Evolutionary conservation across 2,329 filamentous ascomycete genomes (phyloP).

Genomic region (Colletotrichum falcatum): DNA sequence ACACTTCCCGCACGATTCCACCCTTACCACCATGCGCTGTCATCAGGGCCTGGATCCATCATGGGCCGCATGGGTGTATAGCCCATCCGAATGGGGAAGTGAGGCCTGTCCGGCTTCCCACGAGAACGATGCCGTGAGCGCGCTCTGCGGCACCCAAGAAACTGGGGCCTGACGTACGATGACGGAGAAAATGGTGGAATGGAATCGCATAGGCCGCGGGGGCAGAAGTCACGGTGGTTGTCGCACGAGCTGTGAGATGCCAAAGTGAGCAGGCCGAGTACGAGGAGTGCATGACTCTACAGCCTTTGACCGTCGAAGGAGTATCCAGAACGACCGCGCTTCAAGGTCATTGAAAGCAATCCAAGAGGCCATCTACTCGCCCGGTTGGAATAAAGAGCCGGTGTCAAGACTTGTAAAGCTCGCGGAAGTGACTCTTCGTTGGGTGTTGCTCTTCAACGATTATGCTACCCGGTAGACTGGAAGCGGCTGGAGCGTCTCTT

Average conservation of each 20-base stretch:
- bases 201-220: slow-evolving; percentile 32
- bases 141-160: slow-evolving; percentile 26
- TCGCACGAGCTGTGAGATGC: slow-evolving; percentile 24
- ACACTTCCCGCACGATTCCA: slow-evolving; percentile 53
- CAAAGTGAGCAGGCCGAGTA: slow-evolving; percentile 16
- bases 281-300: slow-evolving; percentile 4
- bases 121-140: slow-evolving; percentile 17
- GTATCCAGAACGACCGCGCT: not conserved
- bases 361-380: not conserved
- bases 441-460: slow-evolving; percentile 6
- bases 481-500: slow-evolving; percentile 33
- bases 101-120: slow-evolving; percentile 28
- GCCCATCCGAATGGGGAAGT: slow-evolving; percentile 30
- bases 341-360: not conserved
- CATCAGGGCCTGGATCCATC: slow-evolving; percentile 51
- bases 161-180: slow-evolving; percentile 41
- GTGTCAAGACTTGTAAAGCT: not conserved
- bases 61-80: slow-evolving; percentile 38
- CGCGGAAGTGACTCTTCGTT: not conserved
- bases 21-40: slow-evolving; percentile 48
- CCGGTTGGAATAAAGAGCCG: not conserved
- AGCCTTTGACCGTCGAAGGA: not conserved
- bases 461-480: slow-evolving; percentile 27
- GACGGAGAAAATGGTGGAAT: slow-evolving; percentile 35
- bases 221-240: slow-evolving; percentile 15